A percentile compares a stretch with the other conserved stretches of the same genome.
phyloP scores from a whole-genome alignment of 768 basidiomycete genomes.

The Boletus fagicola region DNA sequence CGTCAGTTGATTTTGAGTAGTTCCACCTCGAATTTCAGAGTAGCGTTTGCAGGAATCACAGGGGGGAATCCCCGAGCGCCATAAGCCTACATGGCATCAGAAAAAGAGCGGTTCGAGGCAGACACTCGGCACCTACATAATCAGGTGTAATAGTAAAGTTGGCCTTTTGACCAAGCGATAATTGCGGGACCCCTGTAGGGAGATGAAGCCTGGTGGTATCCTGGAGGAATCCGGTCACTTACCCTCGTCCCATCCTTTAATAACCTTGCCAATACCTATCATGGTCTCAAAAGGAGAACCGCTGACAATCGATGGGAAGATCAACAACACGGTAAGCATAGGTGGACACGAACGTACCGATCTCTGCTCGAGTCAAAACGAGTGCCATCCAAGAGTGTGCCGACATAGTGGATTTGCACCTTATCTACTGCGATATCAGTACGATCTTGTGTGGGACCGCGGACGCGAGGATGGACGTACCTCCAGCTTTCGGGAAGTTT shows the following conservation, averaged over 20 bases:
- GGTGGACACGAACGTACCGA: constrained; percentile 45
- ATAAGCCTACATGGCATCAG: constrained; percentile 52
- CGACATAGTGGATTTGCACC: constrained; percentile 79
- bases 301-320: constrained; percentile 36
- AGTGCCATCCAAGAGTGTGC: constrained; percentile 60
- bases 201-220: not conserved
- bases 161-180: constrained; percentile 78
- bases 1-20: constrained; percentile 63
- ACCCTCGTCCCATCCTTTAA: constrained; percentile 93
- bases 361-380: constrained; percentile 77
- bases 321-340: not conserved
- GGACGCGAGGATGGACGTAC: constrained; percentile 42
- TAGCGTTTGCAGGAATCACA: constrained; percentile 73
- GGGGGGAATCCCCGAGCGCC: constrained; percentile 74
- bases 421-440: constrained; percentile 46
- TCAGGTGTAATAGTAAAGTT: constrained; percentile 66
- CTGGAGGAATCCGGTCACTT: constrained; percentile 17
- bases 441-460: constrained; percentile 17
- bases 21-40: constrained; percentile 81
- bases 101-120: not conserved
- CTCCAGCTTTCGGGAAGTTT: constrained; percentile 66
- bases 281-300: constrained; percentile 58
- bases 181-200: constrained; percentile 63
- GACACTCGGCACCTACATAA: constrained; percentile 51
- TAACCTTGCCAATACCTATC: constrained; percentile 81